Evolutionary conservation across 306 rosid genomes (phyloP).

Genomic region (Pyrus betulifolia): DNA sequence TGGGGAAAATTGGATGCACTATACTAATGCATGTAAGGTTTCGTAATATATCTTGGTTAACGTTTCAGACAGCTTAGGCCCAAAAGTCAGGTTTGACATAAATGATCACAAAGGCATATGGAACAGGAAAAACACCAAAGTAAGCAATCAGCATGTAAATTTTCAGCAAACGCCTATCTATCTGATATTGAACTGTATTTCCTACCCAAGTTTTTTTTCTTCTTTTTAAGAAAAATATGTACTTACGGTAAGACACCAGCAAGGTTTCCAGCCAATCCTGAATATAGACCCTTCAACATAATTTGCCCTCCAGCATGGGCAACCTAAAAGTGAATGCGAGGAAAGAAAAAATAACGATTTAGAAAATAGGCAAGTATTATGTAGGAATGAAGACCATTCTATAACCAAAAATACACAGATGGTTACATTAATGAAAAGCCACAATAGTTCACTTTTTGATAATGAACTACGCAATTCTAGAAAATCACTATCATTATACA

Average conservation of each 20-base stretch:
- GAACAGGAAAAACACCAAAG: not conserved
- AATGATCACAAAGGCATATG: not conserved
- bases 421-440: not conserved
- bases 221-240: not conserved
- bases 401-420: not conserved
- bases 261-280: conserved; percentile 38
- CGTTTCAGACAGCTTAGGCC: not conserved
- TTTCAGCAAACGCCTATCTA: not conserved
- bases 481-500: not conserved
- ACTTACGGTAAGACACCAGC: conserved; percentile 41
- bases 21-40: not conserved
- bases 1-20: not conserved
- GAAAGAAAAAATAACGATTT: not conserved
- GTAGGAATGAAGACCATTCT: not conserved
- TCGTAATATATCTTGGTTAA: not conserved
- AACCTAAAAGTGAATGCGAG: conserved; percentile 7
- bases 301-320: conserved; percentile 31
- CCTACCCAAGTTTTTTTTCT: not conserved
- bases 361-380: not conserved
- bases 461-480: not conserved
- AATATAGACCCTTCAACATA: conserved; percentile 27
- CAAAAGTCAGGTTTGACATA: not conserved
- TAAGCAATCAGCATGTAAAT: not conserved
- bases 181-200: not conserved
- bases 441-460: not conserved